A percentile compares a stretch with the other conserved stretches of the same genome.
Evolutionary conservation across 2,329 filamentous ascomycete genomes (phyloP).

Genomic region (Diaporthe ampelina): DNA sequence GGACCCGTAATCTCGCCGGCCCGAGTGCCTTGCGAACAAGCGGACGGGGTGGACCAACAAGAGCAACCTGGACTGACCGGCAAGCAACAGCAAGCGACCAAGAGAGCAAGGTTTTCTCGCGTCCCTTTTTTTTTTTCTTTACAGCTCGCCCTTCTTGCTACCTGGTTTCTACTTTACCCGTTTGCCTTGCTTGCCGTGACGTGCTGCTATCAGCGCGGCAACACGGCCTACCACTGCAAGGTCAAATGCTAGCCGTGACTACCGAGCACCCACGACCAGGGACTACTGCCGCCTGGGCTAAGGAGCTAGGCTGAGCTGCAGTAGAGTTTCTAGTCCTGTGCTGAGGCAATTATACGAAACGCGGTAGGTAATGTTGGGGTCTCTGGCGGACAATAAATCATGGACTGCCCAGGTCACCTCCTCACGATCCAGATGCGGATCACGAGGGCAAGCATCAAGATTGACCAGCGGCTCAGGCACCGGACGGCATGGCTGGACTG

Average conservation of each 20-base stretch:
- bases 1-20: conserved; percentile 6
- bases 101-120: background rate
- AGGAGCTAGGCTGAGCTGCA: conserved; percentile 22
- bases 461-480: background rate
- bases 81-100: background rate
- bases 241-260: background rate
- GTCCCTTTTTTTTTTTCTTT: background rate
- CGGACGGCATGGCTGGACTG: background rate
- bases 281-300: background rate
- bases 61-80: no score
- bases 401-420: background rate
- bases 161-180: background rate
- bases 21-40: conserved; percentile 16
- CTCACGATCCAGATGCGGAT: background rate
- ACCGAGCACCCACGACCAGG: background rate
- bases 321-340: conserved; percentile 9
- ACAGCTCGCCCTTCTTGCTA: background rate
- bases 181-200: background rate
- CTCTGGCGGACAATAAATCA: background rate
- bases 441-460: background rate
- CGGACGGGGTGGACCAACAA: conserved; percentile 5
- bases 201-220: background rate
- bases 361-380: background rate
- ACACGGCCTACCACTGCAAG: background rate
- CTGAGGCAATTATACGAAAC: conserved; percentile 20